Conservation (phyloP, 345 rosid species). For the Populus euphratica region DNA sequence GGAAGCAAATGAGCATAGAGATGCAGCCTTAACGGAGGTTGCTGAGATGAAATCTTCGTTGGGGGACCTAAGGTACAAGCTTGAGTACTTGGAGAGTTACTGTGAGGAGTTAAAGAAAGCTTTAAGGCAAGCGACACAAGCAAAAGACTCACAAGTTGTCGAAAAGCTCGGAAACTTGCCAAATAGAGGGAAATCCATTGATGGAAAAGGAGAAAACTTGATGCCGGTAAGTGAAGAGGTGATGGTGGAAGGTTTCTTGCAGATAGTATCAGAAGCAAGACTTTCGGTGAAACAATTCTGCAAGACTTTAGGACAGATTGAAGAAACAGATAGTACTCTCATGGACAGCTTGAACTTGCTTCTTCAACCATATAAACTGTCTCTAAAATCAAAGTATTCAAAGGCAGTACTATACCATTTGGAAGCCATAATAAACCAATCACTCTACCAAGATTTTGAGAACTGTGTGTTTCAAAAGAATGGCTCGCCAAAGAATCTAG, state of each 20-base stretch:
- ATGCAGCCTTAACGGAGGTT: constrained; percentile 68
- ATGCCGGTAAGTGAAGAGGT: constrained; percentile 87
- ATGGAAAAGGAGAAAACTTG: constrained; percentile 31
- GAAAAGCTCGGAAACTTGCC: constrained; percentile 37
- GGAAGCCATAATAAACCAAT: constrained; percentile 77
- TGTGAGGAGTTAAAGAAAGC: constrained; percentile 83
- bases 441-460: constrained; percentile 87
- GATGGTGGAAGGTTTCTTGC: constrained; percentile 89
- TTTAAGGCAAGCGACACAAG: constrained; percentile 54
- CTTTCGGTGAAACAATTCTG: constrained; percentile 90
- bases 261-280: constrained; percentile 90
- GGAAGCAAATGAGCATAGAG: constrained; percentile 74
- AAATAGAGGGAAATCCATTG: constrained; percentile 35
- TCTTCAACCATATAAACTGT: constrained; percentile 60
- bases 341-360: constrained; percentile 57
- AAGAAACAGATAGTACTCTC: constrained; percentile 54
- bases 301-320: constrained; percentile 70
- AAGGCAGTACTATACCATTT: constrained; percentile 69
- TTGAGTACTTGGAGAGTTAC: constrained; percentile 75
- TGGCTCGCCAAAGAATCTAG: constrained; percentile 67
- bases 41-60: constrained; percentile 74
- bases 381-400: constrained; percentile 59
- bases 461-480: constrained; percentile 71
- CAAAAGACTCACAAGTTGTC: constrained; percentile 26
- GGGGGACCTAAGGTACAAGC: constrained; percentile 67